Percentiles rank a stretch among this genome's conserved stretches.
Evolutionary conservation across 768 basidiomycete species (phyloP).

Genomic region (Lactarius tabidus): DNA sequence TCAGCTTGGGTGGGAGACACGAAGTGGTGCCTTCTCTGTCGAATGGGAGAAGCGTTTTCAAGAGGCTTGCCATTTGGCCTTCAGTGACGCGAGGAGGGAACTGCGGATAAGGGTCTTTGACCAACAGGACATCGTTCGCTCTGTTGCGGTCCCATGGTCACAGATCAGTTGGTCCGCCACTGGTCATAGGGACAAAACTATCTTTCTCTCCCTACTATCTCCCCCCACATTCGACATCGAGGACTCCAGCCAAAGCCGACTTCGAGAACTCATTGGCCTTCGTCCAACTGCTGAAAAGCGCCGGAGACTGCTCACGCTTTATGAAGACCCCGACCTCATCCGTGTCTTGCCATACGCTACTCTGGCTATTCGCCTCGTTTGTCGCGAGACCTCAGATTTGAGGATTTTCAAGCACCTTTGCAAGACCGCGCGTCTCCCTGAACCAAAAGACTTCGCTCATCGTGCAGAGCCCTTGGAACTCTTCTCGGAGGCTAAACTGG

Average conservation of each 20-base stretch:
- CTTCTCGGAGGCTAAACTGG: constrained; percentile 40
- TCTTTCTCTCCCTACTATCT: constrained; percentile 42
- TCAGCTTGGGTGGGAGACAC: constrained; percentile 61
- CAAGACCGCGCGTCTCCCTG: constrained; percentile 35
- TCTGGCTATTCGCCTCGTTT: constrained; percentile 49
- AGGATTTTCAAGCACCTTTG: constrained; percentile 39
- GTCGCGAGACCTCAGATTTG: constrained; percentile 35
- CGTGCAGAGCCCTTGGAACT: constrained; percentile 40
- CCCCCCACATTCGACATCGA: constrained; percentile 41
- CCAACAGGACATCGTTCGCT: constrained; percentile 28
- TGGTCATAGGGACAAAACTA: constrained; percentile 32
- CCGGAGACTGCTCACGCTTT: constrained; percentile 38
- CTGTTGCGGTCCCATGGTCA: constrained; percentile 43
- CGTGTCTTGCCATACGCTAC: constrained; percentile 50
- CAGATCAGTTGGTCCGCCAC: constrained; percentile 41
- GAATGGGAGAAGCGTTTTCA: constrained; percentile 47
- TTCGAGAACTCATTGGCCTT: background rate
- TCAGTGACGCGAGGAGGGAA: constrained; percentile 43
- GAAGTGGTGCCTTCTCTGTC: constrained; percentile 53
- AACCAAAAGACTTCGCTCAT: constrained; percentile 33
- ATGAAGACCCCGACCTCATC: constrained; percentile 34
- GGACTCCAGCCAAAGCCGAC: background rate
- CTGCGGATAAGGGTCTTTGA: constrained; percentile 38
- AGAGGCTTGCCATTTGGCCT: constrained; percentile 34
- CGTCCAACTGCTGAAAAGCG: constrained; percentile 25